These are phyloP conservation scores for Diutina mesorugosa DNA, from an alignment of 1,139 yeast genomes.

Conservation along the genomic window DNA sequence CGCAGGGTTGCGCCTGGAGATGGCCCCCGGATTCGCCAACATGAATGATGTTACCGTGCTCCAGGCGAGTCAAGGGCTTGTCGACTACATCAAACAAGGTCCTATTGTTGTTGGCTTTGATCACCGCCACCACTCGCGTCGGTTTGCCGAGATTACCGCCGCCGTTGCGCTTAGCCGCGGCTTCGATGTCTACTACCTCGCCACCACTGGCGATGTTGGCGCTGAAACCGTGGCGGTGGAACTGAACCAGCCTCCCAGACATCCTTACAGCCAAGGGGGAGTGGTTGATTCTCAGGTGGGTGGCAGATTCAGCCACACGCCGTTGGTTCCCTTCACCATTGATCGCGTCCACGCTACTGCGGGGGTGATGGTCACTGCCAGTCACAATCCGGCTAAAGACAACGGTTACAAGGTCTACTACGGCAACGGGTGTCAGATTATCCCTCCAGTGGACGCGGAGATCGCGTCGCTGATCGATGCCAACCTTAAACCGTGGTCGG, in stretches of 20 bases:
- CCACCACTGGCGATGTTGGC: slow-evolving; percentile 19
- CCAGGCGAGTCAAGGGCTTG: slow-evolving; percentile 89
- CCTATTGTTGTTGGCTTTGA: slow-evolving; percentile 78
- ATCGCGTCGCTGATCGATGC: slow-evolving; percentile 54
- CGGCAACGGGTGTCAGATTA: slow-evolving; percentile 88
- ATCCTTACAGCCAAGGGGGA: background rate
- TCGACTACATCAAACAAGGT: slow-evolving; percentile 34
- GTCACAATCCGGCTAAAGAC: slow-evolving; percentile 88
- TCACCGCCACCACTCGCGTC: slow-evolving; percentile 68
- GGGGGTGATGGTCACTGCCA: slow-evolving; percentile 95
- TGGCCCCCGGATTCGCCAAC: slow-evolving; percentile 84
- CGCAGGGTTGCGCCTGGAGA: slow-evolving; percentile 75
- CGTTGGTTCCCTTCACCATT: slow-evolving; percentile 82
- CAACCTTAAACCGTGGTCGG: slow-evolving; percentile 50
- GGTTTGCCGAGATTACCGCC: slow-evolving; percentile 73
- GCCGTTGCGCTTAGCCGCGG: slow-evolving; percentile 60
- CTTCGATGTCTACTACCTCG: slow-evolving; percentile 56
- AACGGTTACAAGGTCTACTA: slow-evolving; percentile 95
- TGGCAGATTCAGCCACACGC: slow-evolving; percentile 58
- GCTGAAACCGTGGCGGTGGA: slow-evolving; percentile 10
- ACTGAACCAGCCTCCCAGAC: slow-evolving; percentile 7
- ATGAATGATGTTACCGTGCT: slow-evolving; percentile 85
- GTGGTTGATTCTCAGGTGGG: slow-evolving; percentile 1
- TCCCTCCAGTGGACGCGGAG: slow-evolving; percentile 74
- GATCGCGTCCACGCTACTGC: slow-evolving; percentile 50